Conservation (phyloP, 768 basidiomycete species). For the Psilocybe azurescens region DNA sequence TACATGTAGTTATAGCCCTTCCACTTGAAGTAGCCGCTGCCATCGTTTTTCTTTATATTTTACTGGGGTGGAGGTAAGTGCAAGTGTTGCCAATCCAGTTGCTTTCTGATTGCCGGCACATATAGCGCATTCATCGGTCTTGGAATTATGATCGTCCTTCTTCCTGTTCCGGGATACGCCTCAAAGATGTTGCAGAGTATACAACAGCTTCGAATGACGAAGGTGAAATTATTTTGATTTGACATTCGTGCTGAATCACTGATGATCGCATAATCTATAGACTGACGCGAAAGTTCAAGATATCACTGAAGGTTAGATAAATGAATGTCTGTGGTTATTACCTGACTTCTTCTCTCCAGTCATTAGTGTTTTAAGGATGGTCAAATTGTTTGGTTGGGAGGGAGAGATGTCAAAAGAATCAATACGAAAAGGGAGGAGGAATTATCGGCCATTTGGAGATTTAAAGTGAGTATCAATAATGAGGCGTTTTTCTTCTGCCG, state of each 20-base stretch:
- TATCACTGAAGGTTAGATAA: conserved; percentile 57
- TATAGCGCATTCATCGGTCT: conserved; percentile 63
- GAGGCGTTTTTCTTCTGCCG: conserved; percentile 20
- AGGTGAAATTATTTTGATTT: conserved; percentile 23
- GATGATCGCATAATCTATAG: conserved; percentile 7
- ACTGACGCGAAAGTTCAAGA: conserved; percentile 64
- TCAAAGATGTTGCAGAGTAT: conserved; percentile 51
- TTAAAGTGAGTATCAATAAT: conserved; percentile 48
- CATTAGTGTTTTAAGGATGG: conserved; percentile 62
- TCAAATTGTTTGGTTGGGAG: conserved; percentile 77
- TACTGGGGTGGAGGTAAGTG: conserved; percentile 51
- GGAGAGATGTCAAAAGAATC: conserved; percentile 56
- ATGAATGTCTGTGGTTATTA: background rate
- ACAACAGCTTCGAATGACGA: conserved; percentile 57
- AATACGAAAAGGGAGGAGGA: conserved; percentile 66
- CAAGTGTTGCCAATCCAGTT: background rate
- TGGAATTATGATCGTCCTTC: conserved; percentile 51
- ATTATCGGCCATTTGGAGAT: conserved; percentile 55
- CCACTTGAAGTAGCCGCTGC: conserved; percentile 47
- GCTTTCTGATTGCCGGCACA: background rate
- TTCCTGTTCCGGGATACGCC: conserved; percentile 64
- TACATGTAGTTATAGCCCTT: conserved; percentile 36
- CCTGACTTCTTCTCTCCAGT: conserved; percentile 31
- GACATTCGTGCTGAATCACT: background rate
- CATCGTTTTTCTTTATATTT: conserved; percentile 46